A percentile compares a stretch with the other conserved stretches of the same genome.
phyloP scores from a whole-genome alignment of 164 flowering plant genomes.

The Magnolia officinalis region DNA sequence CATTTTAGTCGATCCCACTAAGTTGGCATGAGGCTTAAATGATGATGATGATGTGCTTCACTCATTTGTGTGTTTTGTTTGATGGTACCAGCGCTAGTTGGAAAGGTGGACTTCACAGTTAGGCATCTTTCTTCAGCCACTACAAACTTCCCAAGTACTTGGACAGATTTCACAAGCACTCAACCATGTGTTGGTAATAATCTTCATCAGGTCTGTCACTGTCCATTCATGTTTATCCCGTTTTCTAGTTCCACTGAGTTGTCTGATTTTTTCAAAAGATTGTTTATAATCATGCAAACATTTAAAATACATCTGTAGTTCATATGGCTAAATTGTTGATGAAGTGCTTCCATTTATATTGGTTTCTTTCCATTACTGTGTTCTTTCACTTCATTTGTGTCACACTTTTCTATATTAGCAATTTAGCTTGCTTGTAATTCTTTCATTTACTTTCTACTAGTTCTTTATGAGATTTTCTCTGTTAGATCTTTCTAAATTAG shows the following conservation, averaged over 20 bases:
- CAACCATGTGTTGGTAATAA: conserved; percentile 56
- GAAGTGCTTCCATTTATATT: no score
- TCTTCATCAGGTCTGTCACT: conserved; percentile 48
- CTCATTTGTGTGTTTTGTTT: conserved; percentile 6
- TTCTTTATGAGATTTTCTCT: not conserved
- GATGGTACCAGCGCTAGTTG: conserved; percentile 54
- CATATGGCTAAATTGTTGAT: no score
- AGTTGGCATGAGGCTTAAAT: not conserved
- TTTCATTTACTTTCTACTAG: no score
- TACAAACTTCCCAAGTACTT: conserved; percentile 49
- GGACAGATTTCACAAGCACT: conserved; percentile 45
- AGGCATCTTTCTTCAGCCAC: conserved; percentile 78
- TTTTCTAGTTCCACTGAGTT: not conserved
- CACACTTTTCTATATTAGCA: no score
- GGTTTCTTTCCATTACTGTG: not conserved
- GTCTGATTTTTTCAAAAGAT: not conserved
- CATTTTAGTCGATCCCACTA: not conserved
- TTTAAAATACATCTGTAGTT: no score
- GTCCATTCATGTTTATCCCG: not conserved
- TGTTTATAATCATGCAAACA: not conserved
- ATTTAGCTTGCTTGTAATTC: no score
- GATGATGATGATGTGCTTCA: not conserved
- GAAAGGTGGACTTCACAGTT: conserved; percentile 93
- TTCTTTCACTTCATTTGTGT: no score
- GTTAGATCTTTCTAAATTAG: not conserved